Evolutionary conservation across 345 rosid genomes (phyloP).

Genomic region (Boechera retrofracta): DNA sequence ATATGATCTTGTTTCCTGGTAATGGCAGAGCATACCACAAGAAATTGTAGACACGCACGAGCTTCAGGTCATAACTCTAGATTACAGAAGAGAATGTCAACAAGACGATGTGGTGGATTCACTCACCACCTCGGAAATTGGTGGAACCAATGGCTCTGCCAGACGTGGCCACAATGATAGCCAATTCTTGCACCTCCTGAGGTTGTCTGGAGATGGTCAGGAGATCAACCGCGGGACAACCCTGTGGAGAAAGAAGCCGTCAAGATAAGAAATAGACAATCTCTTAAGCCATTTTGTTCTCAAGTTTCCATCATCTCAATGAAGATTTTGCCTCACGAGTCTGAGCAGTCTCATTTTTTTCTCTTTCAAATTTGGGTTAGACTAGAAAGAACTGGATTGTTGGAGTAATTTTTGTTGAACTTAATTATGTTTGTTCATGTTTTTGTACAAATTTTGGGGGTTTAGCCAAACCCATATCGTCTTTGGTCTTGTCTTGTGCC

Average conservation of each 20-base stretch:
- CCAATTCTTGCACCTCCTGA: constrained; percentile 77
- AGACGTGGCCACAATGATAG: constrained; percentile 44
- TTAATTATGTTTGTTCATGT: constrained; percentile 2
- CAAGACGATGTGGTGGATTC: constrained; percentile 87
- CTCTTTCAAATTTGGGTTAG: constrained; percentile 19
- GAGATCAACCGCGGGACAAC: constrained; percentile 92
- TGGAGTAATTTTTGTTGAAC: constrained; percentile 37
- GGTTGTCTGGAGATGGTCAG: constrained; percentile 75
- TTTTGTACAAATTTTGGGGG: constrained; percentile 35
- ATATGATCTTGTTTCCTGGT: constrained; percentile 18
- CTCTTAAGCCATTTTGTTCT: constrained; percentile 15
- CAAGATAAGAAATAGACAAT: constrained; percentile 45
- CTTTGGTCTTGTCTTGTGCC: constrained; percentile 11
- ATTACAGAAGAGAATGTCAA: constrained; percentile 92
- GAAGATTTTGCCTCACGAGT: constrained; percentile 32
- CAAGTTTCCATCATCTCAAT: constrained; percentile 13
- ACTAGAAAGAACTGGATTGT: constrained; percentile 29
- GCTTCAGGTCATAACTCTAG: constrained; percentile 83
- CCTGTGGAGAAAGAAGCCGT: constrained; percentile 78
- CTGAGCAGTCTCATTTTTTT: constrained; percentile 11
- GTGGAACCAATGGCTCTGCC: constrained; percentile 68
- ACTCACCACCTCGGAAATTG: constrained; percentile 62
- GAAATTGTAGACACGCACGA: constrained; percentile 84
- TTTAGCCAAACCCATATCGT: constrained; percentile 12
- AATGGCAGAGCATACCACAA: constrained; percentile 91